phyloP scores from a whole-genome alignment of 2,329 filamentous ascomycete species.

The Immersiporthe knoxdaviesiana region DNA sequence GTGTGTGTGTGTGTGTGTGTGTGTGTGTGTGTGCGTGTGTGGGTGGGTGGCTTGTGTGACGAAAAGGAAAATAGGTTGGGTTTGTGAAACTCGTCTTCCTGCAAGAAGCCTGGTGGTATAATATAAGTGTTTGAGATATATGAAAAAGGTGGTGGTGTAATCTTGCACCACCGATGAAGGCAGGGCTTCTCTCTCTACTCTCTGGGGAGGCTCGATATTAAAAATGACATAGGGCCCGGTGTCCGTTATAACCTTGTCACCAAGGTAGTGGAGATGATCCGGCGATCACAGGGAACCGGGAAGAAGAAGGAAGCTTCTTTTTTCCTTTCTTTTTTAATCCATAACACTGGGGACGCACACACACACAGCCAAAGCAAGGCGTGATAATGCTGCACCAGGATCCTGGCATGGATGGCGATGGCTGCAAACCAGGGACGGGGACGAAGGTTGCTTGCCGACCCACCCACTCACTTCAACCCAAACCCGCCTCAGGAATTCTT shows the following conservation, averaged over 20 bases:
- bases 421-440: conserved; percentile 6
- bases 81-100: neutral
- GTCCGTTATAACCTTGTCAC: neutral
- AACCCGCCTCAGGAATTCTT: neutral
- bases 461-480: neutral
- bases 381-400: neutral
- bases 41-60: neutral
- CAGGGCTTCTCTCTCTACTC: neutral
- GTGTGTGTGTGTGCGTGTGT: neutral
- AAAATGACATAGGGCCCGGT: conserved; percentile 2
- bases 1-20: no score
- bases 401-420: neutral
- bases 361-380: no score
- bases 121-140: neutral
- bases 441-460: neutral
- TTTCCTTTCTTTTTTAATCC: neutral
- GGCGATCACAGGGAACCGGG: neutral
- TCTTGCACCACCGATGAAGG: neutral
- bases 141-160: neutral
- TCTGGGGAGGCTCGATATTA: neutral
- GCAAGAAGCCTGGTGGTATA: neutral
- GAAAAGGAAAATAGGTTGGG: neutral
- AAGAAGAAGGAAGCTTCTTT: neutral
- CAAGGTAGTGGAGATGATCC: neutral
- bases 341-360: neutral